Conservation (phyloP, 2,329 filamentous ascomycete species). For the Calonectria fujianensis region DNA sequence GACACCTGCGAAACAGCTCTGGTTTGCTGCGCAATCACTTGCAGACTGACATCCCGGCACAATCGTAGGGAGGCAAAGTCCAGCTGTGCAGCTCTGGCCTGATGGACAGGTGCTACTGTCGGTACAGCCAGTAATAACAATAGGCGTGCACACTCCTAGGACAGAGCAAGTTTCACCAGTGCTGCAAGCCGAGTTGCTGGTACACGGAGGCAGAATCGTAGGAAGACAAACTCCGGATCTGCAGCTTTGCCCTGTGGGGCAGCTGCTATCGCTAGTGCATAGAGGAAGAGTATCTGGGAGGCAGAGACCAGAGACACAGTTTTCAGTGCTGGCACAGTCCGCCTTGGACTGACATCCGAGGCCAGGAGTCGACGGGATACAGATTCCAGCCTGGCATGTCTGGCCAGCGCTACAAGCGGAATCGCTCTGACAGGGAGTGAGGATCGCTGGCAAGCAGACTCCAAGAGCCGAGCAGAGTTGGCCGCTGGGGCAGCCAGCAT, state of each 20-base stretch:
- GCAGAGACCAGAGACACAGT: slow-evolving; percentile 28
- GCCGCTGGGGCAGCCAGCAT: not conserved
- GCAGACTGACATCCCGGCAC: not conserved
- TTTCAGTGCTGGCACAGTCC: not conserved
- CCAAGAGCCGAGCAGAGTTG: not conserved
- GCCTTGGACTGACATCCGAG: not conserved
- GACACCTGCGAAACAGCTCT: slow-evolving; percentile 8
- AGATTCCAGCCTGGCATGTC: slow-evolving; percentile 8
- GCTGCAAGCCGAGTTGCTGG: not conserved
- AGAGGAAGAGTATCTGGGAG: slow-evolving; percentile 2
- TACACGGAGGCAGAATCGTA: not conserved
- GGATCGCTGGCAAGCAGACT: slow-evolving; percentile 17
- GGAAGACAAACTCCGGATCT: slow-evolving; percentile 31
- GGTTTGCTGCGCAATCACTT: not conserved
- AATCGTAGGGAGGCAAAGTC: slow-evolving; percentile 8
- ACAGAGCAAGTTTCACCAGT: slow-evolving; percentile 2
- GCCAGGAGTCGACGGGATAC: not conserved
- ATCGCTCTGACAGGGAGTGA: not conserved
- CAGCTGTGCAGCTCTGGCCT: slow-evolving; percentile 17
- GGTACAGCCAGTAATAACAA: not conserved
- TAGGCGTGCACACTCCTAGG: slow-evolving; percentile 3
- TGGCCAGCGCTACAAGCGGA: slow-evolving; percentile 13
- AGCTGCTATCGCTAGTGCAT: slow-evolving; percentile 16
- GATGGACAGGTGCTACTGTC: not conserved
- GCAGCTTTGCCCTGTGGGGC: not conserved